Base-by-base conservation (phyloP, 352 stramenopile species). In the Pythium pyrilobum region DNA sequence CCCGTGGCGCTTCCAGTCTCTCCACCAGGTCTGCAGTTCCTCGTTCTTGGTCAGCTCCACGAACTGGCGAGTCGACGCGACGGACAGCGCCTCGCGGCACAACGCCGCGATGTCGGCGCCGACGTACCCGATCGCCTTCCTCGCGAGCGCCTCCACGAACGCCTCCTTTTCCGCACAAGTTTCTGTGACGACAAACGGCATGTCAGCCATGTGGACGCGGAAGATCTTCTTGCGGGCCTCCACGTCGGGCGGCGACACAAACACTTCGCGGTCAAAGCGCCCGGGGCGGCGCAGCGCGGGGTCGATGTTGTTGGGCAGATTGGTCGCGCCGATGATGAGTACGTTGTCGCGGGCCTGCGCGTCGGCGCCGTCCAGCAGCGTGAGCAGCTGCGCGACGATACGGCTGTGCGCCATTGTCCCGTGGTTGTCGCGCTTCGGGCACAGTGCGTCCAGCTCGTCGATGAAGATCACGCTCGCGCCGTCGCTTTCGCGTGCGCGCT, bases 391-490 rank as follows among this genome's bases (percentile, higher is more conserved):
- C 6, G 92, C 95, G 8, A 99, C 94, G 11, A 98, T 84, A 23
- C 80, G 72, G 38, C 69, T 89, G 59, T 89, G 71, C 2, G 72
- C 67, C 24, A 68, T 77, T 37, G 58, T 58, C 13, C 59, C 56
- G 18, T 73, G 67, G 52, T 81, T 62, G 34, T 95, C 85, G 51
- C 95, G 86, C 53, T 96, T 96, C 5, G 93, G 94, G 33, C 94
- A 97, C 29, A 99, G 87, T 13, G 80, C 93, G 70, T 99, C 96
- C 4, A 99, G 59, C 40, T 98, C 94, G 58, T 99, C 96, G 59
- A 99, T 97, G 58, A 98, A 98, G 42, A 99, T 89, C 50, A 89
- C 78, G 13, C 63, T 72, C 0, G 74, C 72, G 18, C 71, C 74
- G 24, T 69, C 49, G 7, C 59, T 59, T 23, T 59, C 54, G 5